phyloP scores from a whole-genome alignment of 106 monocot genomes.

The Dioscorea zingiberensis region DNA sequence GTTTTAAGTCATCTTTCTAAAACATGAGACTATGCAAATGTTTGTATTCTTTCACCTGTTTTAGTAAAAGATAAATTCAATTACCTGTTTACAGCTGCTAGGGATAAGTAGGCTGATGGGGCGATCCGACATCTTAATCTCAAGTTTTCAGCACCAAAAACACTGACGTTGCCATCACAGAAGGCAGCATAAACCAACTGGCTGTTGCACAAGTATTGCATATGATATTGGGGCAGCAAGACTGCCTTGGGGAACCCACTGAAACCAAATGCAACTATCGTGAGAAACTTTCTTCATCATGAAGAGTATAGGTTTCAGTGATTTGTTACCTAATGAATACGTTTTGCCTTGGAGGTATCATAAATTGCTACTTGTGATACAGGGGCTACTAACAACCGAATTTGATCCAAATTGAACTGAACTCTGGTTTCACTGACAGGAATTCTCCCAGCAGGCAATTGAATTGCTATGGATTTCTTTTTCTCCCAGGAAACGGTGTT shows the following conservation, averaged over 20 bases:
- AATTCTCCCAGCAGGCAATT: constrained; percentile 41
- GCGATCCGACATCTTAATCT: constrained; percentile 51
- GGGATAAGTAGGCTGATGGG: constrained; percentile 31
- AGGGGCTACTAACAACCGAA: constrained; percentile 42
- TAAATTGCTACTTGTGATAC: constrained; percentile 54
- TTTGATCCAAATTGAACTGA: constrained; percentile 52
- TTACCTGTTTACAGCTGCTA: constrained; percentile 32
- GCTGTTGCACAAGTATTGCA: constrained; percentile 49
- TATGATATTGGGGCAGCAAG: constrained; percentile 40
- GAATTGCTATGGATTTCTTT: constrained; percentile 34
- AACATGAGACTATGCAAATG: no score
- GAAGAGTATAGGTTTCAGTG: no score
- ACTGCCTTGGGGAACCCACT: constrained; percentile 24
- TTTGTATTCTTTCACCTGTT: no score
- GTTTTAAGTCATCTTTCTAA: no score
- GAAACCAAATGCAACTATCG: no score
- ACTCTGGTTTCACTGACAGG: constrained; percentile 39
- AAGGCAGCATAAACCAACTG: constrained; percentile 47
- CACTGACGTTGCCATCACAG: constrained; percentile 39
- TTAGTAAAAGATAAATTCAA: no score
- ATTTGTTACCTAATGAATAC: constrained; percentile 31
- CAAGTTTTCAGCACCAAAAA: constrained; percentile 49
- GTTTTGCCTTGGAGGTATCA: constrained; percentile 45
- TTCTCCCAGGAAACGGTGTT: constrained; percentile 56
- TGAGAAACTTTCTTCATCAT: no score